Percentiles rank a stretch among this genome's conserved stretches.
These are phyloP conservation scores for Stagonosporopsis cucurbitacearum DNA, from an alignment of 2,329 filamentous ascomycete genomes.

Conservation along the genomic window DNA sequence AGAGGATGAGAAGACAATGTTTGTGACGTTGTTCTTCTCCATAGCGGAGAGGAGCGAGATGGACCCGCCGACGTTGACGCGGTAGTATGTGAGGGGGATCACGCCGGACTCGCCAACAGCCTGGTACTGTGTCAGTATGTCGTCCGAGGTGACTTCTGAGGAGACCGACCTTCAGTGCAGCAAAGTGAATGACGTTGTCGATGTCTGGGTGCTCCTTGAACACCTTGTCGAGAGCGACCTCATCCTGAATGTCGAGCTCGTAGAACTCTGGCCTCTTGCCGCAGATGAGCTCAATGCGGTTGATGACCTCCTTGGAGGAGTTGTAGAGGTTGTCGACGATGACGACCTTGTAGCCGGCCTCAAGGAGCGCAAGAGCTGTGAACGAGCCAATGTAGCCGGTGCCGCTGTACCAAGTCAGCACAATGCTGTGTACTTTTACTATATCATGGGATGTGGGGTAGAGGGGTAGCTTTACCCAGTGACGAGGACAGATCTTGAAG, in stretches of 20 bases:
- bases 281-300: conserved; percentile 92
- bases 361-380: conserved; percentile 87
- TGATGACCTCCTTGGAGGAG: conserved; percentile 87
- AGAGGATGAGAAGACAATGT: conserved; percentile 98
- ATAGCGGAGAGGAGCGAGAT: conserved; percentile 86
- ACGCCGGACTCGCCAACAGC: conserved; percentile 95
- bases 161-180: conserved; percentile 81
- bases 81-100: conserved; percentile 96
- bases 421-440: conserved; percentile 9
- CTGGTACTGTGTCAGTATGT: conserved; percentile 53
- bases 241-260: conserved; percentile 86
- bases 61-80: conserved; percentile 93
- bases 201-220: conserved; percentile 90
- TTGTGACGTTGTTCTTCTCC: conserved; percentile 87
- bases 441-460: conserved; percentile 29
- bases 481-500: conserved; percentile 86
- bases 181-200: conserved; percentile 98
- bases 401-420: conserved; percentile 65
- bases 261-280: conserved; percentile 88
- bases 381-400: conserved; percentile 99
- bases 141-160: not conserved
- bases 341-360: conserved; percentile 95
- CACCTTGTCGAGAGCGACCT: conserved; percentile 81
- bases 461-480: conserved; percentile 73
- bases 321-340: conserved; percentile 98